Conservation (phyloP, 1,284 basidiomycete genomes). For the Coniferiporia sulphurascens region DNA sequence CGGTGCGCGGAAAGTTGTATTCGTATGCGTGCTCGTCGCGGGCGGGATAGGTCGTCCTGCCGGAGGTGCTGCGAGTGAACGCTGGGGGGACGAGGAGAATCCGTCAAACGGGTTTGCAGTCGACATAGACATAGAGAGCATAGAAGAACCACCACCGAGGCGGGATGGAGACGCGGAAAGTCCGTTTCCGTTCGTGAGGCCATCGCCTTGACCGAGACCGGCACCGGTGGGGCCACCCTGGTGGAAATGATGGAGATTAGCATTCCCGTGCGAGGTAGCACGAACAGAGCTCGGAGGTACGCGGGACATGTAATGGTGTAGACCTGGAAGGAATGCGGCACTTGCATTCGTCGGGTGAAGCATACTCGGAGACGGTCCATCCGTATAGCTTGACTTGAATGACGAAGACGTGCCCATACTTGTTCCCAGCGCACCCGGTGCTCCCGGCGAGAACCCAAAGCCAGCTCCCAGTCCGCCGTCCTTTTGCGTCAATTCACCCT, state of each 20-base stretch:
- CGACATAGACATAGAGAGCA: conserved; percentile 24
- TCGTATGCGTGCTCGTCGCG: conserved; percentile 16
- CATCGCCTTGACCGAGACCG: conserved; percentile 21
- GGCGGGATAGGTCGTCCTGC: conserved; percentile 28
- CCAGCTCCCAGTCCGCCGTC: background rate
- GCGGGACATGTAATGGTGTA: conserved; percentile 48
- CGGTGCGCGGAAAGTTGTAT: conserved; percentile 26
- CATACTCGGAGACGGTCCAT: conserved; percentile 36
- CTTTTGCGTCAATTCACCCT: background rate
- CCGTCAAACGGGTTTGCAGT: background rate
- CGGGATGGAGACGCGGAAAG: conserved; percentile 23
- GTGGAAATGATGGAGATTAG: background rate
- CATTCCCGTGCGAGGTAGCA: conserved; percentile 15
- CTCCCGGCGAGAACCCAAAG: conserved; percentile 8
- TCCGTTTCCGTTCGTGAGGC: conserved; percentile 22
- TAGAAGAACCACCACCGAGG: conserved; percentile 26
- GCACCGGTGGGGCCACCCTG: conserved; percentile 21
- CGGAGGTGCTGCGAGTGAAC: background rate
- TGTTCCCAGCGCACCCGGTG: background rate
- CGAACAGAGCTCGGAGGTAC: conserved; percentile 1
- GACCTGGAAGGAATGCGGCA: conserved; percentile 68
- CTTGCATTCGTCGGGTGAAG: conserved; percentile 68
- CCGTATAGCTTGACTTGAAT: conserved; percentile 41
- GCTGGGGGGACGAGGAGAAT: background rate
- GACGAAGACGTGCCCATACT: conserved; percentile 24